These are phyloP conservation scores for Saitozyma podzolica DNA, from an alignment of 768 basidiomycete genomes.

Conservation along the genomic window DNA sequence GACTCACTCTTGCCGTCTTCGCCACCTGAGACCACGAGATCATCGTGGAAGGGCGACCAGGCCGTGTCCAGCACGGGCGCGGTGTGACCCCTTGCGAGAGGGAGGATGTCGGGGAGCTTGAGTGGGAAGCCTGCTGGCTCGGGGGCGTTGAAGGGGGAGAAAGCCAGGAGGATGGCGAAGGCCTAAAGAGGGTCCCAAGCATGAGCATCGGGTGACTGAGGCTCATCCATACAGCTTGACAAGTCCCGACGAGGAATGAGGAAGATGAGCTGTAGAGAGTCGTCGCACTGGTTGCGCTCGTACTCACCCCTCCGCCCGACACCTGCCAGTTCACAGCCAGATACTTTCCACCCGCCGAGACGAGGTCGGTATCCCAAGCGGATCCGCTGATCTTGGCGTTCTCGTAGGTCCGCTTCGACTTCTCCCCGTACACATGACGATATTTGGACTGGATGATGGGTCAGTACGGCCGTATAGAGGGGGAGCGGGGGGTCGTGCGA, in stretches of 20 bases:
- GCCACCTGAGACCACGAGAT: constrained; percentile 82
- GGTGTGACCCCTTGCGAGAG: constrained; percentile 74
- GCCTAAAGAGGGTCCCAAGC: constrained; percentile 55
- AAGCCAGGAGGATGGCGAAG: constrained; percentile 84
- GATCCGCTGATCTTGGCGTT: constrained; percentile 71
- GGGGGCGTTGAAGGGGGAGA: constrained; percentile 62
- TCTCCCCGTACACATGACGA: constrained; percentile 90
- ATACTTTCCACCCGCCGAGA: constrained; percentile 83
- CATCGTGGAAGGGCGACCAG: constrained; percentile 93
- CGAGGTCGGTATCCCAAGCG: constrained; percentile 94
- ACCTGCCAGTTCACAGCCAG: constrained; percentile 88
- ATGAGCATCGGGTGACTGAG: neutral
- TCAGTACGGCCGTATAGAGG: constrained; percentile 2
- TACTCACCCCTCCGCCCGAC: constrained; percentile 48
- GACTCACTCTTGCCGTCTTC: constrained; percentile 80
- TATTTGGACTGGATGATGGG: constrained; percentile 64
- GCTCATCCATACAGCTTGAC: no score
- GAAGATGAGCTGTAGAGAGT: neutral
- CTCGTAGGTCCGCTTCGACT: constrained; percentile 65
- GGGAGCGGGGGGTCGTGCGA: neutral
- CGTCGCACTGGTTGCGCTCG: neutral
- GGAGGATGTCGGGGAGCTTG: constrained; percentile 88
- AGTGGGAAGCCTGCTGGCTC: constrained; percentile 61
- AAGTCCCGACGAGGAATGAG: no score
- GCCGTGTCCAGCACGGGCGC: constrained; percentile 76